These are phyloP conservation scores for Tilletia caries DNA, from an alignment of 1,284 basidiomycete species.

Conservation along the genomic window DNA sequence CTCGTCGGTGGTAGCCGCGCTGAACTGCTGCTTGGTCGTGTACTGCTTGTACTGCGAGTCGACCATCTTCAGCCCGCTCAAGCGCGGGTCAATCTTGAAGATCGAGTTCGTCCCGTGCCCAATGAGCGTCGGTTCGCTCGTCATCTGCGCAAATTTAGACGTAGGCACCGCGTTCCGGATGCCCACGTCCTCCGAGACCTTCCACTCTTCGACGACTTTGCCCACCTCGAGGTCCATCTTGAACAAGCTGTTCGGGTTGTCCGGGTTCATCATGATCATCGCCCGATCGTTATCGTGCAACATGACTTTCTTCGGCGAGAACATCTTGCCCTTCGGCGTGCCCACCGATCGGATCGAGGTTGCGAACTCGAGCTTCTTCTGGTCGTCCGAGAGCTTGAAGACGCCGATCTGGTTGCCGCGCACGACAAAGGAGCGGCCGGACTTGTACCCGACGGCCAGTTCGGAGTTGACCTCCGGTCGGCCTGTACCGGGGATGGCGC, in stretches of 20 bases:
- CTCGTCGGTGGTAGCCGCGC: conserved; percentile 82
- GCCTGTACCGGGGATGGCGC: conserved; percentile 15
- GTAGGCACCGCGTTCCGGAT: conserved; percentile 88
- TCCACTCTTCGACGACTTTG: conserved; percentile 98
- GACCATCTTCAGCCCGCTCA: conserved; percentile 84
- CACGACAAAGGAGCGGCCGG: conserved; percentile 90
- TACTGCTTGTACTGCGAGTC: conserved; percentile 96
- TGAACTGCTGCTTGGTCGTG: conserved; percentile 90
- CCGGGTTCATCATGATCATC: conserved; percentile 88
- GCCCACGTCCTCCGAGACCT: conserved; percentile 80
- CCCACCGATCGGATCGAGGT: conserved; percentile 82
- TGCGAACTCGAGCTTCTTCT: conserved; percentile 73
- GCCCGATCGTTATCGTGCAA: conserved; percentile 93
- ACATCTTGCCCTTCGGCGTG: conserved; percentile 75
- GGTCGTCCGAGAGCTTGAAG: conserved; percentile 78
- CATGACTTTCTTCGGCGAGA: conserved; percentile 91
- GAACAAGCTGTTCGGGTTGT: conserved; percentile 79
- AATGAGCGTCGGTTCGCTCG: conserved; percentile 85
- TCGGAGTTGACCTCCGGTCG: conserved; percentile 66
- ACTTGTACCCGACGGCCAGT: conserved; percentile 91
- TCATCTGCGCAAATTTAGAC: conserved; percentile 91
- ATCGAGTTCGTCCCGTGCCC: conserved; percentile 89
- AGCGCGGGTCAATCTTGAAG: conserved; percentile 94
- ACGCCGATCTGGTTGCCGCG: conserved; percentile 95
- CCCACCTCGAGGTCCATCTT: conserved; percentile 91